Conservation (phyloP, 768 basidiomycete genomes). For the Phylloporus rhodoxanthus region DNA sequence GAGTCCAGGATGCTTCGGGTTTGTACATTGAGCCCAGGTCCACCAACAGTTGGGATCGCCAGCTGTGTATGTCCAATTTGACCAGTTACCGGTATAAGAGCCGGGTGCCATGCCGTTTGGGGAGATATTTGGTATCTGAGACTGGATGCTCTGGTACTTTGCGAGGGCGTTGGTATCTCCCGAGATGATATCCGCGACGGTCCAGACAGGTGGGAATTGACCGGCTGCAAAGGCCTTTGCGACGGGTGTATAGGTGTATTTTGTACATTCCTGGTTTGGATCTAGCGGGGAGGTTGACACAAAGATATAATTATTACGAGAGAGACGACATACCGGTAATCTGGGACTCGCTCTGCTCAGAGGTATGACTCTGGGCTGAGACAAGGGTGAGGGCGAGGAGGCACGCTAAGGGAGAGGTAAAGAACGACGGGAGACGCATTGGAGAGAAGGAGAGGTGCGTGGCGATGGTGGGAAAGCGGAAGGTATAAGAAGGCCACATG, state of each 20-base stretch:
- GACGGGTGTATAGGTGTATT: constrained; percentile 39
- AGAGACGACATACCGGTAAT: constrained; percentile 30
- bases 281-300: constrained; percentile 18
- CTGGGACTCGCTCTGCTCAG: constrained; percentile 28
- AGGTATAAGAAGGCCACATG: constrained; percentile 2
- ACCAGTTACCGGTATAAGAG: constrained; percentile 28
- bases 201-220: constrained; percentile 43
- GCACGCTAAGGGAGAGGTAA: background rate
- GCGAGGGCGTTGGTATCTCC: constrained; percentile 39
- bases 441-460: background rate
- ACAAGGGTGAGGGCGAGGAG: background rate
- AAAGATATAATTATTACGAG: background rate
- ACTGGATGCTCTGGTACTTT: constrained; percentile 40
- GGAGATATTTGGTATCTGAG: constrained; percentile 42
- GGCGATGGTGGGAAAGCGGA: background rate
- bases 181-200: constrained; percentile 38
- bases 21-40: constrained; percentile 36
- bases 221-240: constrained; percentile 23
- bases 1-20: constrained; percentile 42
- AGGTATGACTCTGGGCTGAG: background rate
- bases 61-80: constrained; percentile 31
- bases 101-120: constrained; percentile 31
- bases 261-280: constrained; percentile 35
- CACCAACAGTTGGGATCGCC: constrained; percentile 49
- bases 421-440: constrained; percentile 4